Evolutionary conservation across 2,329 filamentous ascomycete genomes (phyloP).

Genomic region (Venturia effusa): DNA sequence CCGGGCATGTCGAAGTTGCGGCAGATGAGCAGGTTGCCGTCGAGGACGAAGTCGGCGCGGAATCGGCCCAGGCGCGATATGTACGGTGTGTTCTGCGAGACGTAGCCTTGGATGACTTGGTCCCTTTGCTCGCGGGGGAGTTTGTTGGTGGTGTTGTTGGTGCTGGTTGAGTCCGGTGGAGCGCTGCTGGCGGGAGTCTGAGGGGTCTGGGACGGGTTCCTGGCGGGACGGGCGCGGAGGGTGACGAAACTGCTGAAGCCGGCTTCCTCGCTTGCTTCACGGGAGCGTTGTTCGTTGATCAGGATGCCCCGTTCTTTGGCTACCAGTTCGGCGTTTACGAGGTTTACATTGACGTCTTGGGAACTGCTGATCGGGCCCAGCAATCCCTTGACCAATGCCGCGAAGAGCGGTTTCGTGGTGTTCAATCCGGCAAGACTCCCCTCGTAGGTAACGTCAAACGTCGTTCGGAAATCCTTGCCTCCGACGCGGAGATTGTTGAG

Average conservation of each 20-base stretch:
- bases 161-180: too few species aligned
- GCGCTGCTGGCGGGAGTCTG: neutral
- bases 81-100: constrained; percentile 51
- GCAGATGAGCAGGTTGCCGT: constrained; percentile 65
- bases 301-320: constrained; percentile 68
- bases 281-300: constrained; percentile 61
- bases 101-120: constrained; percentile 54
- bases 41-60: constrained; percentile 60
- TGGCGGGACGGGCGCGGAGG: constrained; percentile 43
- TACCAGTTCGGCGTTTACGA: constrained; percentile 68
- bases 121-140: constrained; percentile 31
- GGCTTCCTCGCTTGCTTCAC: constrained; percentile 47
- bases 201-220: constrained; percentile 12
- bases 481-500: constrained; percentile 21
- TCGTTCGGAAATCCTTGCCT: constrained; percentile 43
- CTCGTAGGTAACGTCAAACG: constrained; percentile 68
- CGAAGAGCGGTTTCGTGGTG: constrained; percentile 70
- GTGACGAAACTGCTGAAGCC: constrained; percentile 64
- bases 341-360: constrained; percentile 58
- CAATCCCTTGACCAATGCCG: constrained; percentile 68
- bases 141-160: too few species aligned
- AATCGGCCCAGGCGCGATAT: constrained; percentile 68
- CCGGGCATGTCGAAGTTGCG: constrained; percentile 74
- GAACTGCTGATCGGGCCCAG: constrained; percentile 56
- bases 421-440: constrained; percentile 60